Percentiles rank a stretch among this genome's conserved stretches.
phyloP scores from a whole-genome alignment of 306 rosid species.

The Geum urbanum region DNA sequence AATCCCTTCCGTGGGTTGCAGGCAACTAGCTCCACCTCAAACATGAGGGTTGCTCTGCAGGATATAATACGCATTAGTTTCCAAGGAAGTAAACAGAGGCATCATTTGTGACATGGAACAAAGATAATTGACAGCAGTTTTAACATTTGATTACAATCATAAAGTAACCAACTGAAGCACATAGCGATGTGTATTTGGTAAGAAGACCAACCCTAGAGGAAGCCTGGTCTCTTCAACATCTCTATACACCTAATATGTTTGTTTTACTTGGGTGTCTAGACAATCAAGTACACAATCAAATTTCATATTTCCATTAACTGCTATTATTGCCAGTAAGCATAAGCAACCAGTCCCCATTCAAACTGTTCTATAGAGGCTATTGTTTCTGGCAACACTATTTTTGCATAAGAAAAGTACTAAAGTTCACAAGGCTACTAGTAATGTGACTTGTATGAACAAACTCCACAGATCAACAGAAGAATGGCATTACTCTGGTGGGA shows the following conservation, averaged over 20 bases:
- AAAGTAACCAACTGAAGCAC: neutral
- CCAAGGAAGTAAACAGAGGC: neutral
- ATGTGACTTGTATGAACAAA: neutral
- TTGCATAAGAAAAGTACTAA: neutral
- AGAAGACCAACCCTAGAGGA: neutral
- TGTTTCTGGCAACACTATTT: neutral
- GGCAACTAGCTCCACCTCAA: conserved; percentile 87
- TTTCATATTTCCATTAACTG: neutral
- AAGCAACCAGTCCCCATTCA: neutral
- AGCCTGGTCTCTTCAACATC: neutral
- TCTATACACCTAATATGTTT: neutral
- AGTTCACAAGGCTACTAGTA: neutral
- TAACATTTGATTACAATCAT: neutral
- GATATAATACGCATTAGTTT: conserved; percentile 1
- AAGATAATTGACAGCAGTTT: neutral
- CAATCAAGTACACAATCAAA: conserved; percentile 1
- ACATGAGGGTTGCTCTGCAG: conserved; percentile 83
- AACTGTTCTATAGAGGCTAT: neutral
- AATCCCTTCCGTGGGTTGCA: conserved; percentile 91
- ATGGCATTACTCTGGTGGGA: conserved; percentile 71
- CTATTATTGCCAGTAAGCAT: neutral
- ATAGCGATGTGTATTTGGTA: neutral
- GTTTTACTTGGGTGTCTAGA: neutral
- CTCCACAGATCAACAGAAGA: neutral
- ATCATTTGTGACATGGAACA: neutral